Evolutionary conservation across 1,284 basidiomycete species (phyloP).

Genomic region (Marasmius oreades): DNA sequence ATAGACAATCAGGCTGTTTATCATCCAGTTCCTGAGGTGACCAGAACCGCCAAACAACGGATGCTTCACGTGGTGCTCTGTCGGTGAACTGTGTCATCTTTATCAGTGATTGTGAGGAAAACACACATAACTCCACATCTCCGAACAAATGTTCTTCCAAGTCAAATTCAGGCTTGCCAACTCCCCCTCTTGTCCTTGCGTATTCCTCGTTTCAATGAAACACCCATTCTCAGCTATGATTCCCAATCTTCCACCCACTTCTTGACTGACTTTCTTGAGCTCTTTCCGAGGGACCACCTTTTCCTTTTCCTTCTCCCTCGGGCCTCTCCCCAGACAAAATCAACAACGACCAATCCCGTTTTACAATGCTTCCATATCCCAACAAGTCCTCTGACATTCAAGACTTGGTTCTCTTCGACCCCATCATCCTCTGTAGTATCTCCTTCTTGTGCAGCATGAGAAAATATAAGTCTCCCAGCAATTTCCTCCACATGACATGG

Average conservation of each 20-base stretch:
- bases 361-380: slow-evolving; percentile 61
- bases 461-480: too few relatives aligned
- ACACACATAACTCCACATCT: slow-evolving; percentile 79
- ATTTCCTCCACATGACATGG: too few relatives aligned
- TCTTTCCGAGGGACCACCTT: slow-evolving; percentile 58
- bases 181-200: slow-evolving; percentile 29
- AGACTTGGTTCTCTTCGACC: slow-evolving; percentile 15
- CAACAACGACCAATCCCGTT: slow-evolving; percentile 69
- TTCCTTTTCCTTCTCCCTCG: slow-evolving; percentile 27
- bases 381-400: slow-evolving; percentile 51
- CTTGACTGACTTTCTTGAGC: slow-evolving; percentile 59
- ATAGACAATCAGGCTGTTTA: slow-evolving; percentile 57
- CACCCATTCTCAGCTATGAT: slow-evolving; percentile 88
- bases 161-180: slow-evolving; percentile 76
- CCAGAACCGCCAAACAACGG: slow-evolving; percentile 84
- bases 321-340: slow-evolving; percentile 57
- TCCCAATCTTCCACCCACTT: slow-evolving; percentile 62
- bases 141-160: slow-evolving; percentile 77
- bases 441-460: too few relatives aligned
- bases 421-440: slow-evolving; percentile 1
- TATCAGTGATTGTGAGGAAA: not conserved
- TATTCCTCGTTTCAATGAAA: slow-evolving; percentile 62
- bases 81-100: slow-evolving; percentile 84
- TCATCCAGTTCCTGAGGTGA: slow-evolving; percentile 48
- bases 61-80: slow-evolving; percentile 82